Conservation (phyloP, 352 stramenopile genomes). For the Phytophthora melonis region DNA sequence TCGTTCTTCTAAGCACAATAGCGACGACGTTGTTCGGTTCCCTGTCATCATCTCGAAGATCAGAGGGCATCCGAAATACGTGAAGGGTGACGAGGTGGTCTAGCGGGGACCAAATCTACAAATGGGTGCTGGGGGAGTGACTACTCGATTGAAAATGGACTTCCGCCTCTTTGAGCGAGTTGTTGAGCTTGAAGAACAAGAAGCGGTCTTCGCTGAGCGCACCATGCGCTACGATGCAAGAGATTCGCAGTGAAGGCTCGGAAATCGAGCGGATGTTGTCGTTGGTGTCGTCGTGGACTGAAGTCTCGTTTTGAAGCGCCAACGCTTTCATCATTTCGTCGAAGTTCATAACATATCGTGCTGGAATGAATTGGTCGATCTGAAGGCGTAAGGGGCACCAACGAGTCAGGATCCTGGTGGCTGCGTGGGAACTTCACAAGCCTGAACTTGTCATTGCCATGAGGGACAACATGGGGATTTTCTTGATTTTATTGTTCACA, state of each 20-base stretch:
- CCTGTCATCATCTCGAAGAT: conserved; percentile 97
- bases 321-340: neutral
- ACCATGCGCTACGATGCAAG: neutral
- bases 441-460: no score
- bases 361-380: neutral
- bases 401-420: no score
- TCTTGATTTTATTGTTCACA: no score
- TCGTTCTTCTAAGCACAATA: conserved; percentile 92
- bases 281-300: neutral
- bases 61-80: conserved; percentile 96
- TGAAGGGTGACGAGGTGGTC: conserved; percentile 48
- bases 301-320: neutral
- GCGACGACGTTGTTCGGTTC: conserved; percentile 94
- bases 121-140: neutral
- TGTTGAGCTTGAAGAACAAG: neutral
- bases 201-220: neutral
- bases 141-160: neutral
- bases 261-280: neutral
- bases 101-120: neutral
- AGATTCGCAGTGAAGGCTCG: neutral
- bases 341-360: neutral
- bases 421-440: no score
- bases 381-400: neutral
- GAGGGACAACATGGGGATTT: no score
- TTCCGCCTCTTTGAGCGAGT: neutral